Percentiles rank a stretch among this genome's conserved stretches.
These are phyloP conservation scores for Termitomyces titanicus DNA, from an alignment of 768 basidiomycete genomes.

Conservation along the genomic window DNA sequence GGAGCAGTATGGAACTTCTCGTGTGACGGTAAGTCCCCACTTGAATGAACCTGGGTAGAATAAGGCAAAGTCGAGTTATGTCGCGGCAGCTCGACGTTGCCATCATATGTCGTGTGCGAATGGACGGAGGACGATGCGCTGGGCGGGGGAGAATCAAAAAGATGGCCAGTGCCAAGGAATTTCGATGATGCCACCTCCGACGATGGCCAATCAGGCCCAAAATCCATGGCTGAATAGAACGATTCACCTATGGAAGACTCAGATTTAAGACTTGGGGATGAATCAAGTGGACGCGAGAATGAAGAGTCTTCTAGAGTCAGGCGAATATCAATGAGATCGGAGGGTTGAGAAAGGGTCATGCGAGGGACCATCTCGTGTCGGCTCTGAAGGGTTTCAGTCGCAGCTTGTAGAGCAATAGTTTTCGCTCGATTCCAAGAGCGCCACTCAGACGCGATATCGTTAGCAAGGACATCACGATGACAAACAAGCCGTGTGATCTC, in stretches of 20 bases:
- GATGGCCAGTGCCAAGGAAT: constrained; percentile 25
- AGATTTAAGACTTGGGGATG: constrained; percentile 30
- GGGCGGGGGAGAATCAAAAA: constrained; percentile 33
- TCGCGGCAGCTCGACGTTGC: constrained; percentile 2
- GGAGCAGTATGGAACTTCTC: constrained; percentile 43
- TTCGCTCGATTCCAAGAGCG: constrained; percentile 64
- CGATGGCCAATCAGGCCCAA: constrained; percentile 44
- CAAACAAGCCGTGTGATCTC: constrained; percentile 72
- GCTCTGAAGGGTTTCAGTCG: constrained; percentile 59
- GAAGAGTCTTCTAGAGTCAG: not conserved
- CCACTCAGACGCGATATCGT: constrained; percentile 73
- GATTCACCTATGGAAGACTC: constrained; percentile 53
- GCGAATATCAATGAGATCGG: constrained; percentile 7
- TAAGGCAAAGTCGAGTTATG: constrained; percentile 1
- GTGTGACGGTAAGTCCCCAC: constrained; percentile 25
- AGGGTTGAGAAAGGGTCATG: constrained; percentile 33
- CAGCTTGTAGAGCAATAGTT: constrained; percentile 68
- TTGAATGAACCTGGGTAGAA: constrained; percentile 7
- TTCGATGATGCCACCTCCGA: constrained; percentile 35
- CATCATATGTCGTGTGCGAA: constrained; percentile 24
- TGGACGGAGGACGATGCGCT: constrained; percentile 30
- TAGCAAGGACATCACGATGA: constrained; percentile 68
- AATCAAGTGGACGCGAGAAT: constrained; percentile 10
- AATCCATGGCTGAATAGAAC: constrained; percentile 68
- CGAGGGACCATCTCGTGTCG: constrained; percentile 32